These are phyloP conservation scores for Aspergillus ibericus DNA, from an alignment of 2,329 filamentous ascomycete genomes.

Conservation along the genomic window DNA sequence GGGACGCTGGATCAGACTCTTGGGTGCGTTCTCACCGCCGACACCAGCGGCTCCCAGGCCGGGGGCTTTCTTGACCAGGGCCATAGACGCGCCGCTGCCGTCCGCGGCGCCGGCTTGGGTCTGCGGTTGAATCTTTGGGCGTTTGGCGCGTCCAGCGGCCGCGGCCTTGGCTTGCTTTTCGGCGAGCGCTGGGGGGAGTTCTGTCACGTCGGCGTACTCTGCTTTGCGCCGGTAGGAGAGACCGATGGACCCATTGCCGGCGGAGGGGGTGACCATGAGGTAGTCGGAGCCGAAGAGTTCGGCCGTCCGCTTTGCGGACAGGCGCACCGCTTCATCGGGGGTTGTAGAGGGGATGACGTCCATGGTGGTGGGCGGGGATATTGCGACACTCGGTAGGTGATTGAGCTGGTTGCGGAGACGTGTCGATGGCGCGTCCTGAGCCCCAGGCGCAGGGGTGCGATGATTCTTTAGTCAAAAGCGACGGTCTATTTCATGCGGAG, in stretches of 20 bases:
- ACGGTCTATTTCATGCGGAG: neutral
- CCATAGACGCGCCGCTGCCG: conserved; percentile 53
- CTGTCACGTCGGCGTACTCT: conserved; percentile 77
- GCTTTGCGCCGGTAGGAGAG: conserved; percentile 47
- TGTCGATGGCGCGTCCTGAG: conserved; percentile 21
- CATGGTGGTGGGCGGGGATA: conserved; percentile 23
- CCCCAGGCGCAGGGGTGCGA: conserved; percentile 3
- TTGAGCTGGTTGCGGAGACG: conserved; percentile 3
- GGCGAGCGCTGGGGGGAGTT: conserved; percentile 74
- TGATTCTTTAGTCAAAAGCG: neutral
- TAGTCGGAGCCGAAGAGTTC: conserved; percentile 51
- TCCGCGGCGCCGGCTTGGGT: conserved; percentile 54
- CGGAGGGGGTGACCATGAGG: conserved; percentile 45
- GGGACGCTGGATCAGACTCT: conserved; percentile 63
- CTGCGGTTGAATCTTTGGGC: conserved; percentile 54
- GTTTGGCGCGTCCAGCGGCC: conserved; percentile 63
- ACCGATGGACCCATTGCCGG: conserved; percentile 44
- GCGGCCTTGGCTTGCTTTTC: conserved; percentile 72
- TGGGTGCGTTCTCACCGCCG: conserved; percentile 50
- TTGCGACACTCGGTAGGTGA: neutral
- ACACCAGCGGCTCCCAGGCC: conserved; percentile 32
- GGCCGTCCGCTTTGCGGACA: conserved; percentile 47
- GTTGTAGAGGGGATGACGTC: conserved; percentile 31
- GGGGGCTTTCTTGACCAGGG: conserved; percentile 50
- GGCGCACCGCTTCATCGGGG: conserved; percentile 41